phyloP scores from a whole-genome alignment of 129 eudicot species.

The Artemisia tridentata region DNA sequence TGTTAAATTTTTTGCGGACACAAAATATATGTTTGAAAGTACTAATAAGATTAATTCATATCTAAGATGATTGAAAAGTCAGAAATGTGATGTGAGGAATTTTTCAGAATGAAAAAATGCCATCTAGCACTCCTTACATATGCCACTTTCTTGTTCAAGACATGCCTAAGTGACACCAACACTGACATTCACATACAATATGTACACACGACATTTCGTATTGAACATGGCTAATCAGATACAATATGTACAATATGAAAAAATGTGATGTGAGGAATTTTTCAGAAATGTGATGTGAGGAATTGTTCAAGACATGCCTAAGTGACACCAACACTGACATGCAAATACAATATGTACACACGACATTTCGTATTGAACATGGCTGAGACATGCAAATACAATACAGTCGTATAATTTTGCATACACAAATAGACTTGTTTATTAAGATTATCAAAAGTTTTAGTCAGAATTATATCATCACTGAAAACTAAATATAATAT shows the following conservation, averaged over 20 bases:
- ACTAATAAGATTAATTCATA: not conserved
- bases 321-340: not conserved
- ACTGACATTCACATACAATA: not conserved
- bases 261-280: too few relatives aligned
- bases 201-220: not conserved
- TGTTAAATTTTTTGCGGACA: too few relatives aligned
- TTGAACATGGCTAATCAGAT: not conserved
- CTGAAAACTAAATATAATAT: not conserved
- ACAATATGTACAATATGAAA: too few relatives aligned
- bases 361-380: not conserved
- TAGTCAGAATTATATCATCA: constrained; percentile 1
- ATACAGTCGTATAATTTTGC: constrained; percentile 1
- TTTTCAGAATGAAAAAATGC: not conserved
- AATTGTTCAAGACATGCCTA: not conserved
- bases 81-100: not conserved
- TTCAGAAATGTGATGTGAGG: too few relatives aligned
- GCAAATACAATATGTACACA: not conserved
- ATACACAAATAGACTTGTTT: not conserved
- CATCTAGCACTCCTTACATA: not conserved
- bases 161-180: not conserved
- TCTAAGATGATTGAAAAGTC: not conserved
- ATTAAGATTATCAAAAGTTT: not conserved
- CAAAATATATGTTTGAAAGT: too few relatives aligned
- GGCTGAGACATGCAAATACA: not conserved
- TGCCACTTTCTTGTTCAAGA: not conserved